phyloP scores from a whole-genome alignment of 1,139 yeast genomes.

The Candida pseudocylindracea region DNA sequence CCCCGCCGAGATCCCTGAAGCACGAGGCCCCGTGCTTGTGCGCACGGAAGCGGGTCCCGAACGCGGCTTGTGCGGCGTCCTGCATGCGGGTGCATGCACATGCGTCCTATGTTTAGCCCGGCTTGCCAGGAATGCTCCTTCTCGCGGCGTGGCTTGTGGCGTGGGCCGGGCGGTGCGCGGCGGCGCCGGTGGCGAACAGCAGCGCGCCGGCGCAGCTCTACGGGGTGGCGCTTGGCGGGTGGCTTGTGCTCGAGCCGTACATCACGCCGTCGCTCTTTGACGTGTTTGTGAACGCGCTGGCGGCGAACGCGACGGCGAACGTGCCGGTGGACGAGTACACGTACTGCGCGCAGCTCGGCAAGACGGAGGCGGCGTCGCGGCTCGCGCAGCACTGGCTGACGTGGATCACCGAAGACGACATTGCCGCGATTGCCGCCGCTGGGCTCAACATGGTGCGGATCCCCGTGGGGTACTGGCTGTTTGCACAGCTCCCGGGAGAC shows the following conservation, averaged over 20 bases:
- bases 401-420: slow-evolving; percentile 61
- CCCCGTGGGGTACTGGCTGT: slow-evolving; percentile 97
- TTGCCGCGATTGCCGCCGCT: slow-evolving; percentile 29
- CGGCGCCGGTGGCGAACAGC: too few relatives aligned
- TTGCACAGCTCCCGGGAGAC: slow-evolving; percentile 34
- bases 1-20: too few relatives aligned
- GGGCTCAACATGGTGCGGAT: slow-evolving; percentile 79
- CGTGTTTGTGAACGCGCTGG: slow-evolving; percentile 11
- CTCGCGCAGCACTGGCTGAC: slow-evolving; percentile 57
- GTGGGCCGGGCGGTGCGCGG: too few relatives aligned
- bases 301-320: slow-evolving; percentile 5
- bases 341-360: slow-evolving; percentile 39
- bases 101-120: too few relatives aligned
- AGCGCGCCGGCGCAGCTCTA: slow-evolving; percentile 19
- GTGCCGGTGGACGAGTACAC: slow-evolving; percentile 79
- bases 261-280: slow-evolving; percentile 70
- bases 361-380: slow-evolving; percentile 24
- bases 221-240: slow-evolving; percentile 84
- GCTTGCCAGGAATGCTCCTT: too few relatives aligned
- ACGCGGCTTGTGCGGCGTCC: too few relatives aligned
- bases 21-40: too few relatives aligned
- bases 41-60: too few relatives aligned
- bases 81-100: too few relatives aligned
- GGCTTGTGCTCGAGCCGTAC: slow-evolving; percentile 73
- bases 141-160: too few relatives aligned